Base-by-base conservation (phyloP, 192 early-diverging fungal species). In the Coemansia sp. region DNA sequence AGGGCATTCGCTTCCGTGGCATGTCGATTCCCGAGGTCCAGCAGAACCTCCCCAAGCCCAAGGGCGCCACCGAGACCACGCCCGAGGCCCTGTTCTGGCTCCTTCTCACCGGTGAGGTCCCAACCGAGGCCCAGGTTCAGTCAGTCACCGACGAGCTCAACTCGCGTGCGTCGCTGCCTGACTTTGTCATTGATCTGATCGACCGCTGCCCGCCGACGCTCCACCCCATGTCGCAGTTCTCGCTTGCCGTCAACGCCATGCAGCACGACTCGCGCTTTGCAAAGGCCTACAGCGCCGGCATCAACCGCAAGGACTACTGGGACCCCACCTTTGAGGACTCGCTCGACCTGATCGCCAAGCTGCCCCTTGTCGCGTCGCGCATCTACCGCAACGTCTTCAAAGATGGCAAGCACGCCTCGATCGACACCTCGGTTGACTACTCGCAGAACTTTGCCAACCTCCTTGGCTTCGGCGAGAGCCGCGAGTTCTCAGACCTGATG, bases 361-460 rank as follows among this genome's bases (percentile, higher is more conserved):
- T 99, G 61, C 97, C 97, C 63, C 84, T 87, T 69, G 87, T 99
- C 71, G 95, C 94, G 54, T 94, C 93, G 73, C 92, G 97, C 77
- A 99, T 99, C 89, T 99, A 99, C 89, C 89, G 93, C 78, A 99
- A 99, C 82, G 91, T 97, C 57, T 99, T 90, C 90, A 94, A 95
- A 87, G 93, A 97, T 73, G 94, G 94, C 71, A 96, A 95, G 87
- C 74, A 93, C 56, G 83, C 89, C 62, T 74, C 88, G n/a, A 87
- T 97, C 78, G 89, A 99, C 75, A 69, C 79, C 52, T 90, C 93
- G 60, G 85, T 89, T 70, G 97, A 99, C 87, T 99, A 91, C 85
- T 90, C 89, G 75, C 92, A 91, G 79, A 97, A 99, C 90, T 93
- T 95, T 76, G 88, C 97, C 80, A 88, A 87, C 73, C 85, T 97